Conservation (phyloP, 2,329 filamentous ascomycete species). For the Graphilbum ipis-grandicollis region DNA sequence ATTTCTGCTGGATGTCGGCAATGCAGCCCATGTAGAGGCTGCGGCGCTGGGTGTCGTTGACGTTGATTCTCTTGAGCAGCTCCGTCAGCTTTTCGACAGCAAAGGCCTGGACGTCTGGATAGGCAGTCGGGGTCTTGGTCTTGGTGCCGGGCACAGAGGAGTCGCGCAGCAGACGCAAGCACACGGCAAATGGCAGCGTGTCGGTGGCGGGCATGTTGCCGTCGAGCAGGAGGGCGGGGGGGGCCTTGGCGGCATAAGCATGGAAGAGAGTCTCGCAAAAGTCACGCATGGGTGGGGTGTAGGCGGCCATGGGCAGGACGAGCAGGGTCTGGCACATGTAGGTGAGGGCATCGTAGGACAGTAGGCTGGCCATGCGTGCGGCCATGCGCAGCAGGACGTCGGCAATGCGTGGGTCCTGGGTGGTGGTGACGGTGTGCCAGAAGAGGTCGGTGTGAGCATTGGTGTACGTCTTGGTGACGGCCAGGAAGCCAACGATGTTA, state of each 20-base stretch:
- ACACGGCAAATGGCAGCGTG: slow-evolving; percentile 30
- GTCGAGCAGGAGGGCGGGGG: no score
- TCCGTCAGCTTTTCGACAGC: slow-evolving; percentile 42
- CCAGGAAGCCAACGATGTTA: slow-evolving; percentile 76
- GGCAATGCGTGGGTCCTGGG: slow-evolving; percentile 70
- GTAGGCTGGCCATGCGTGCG: slow-evolving; percentile 26
- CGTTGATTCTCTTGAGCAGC: slow-evolving; percentile 37
- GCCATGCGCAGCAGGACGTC: slow-evolving; percentile 61
- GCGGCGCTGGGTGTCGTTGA: slow-evolving; percentile 35
- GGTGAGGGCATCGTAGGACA: slow-evolving; percentile 31
- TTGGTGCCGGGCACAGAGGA: slow-evolving; percentile 40
- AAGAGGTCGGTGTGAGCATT: slow-evolving; percentile 58
- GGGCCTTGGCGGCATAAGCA: slow-evolving; percentile 23
- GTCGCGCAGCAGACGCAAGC: slow-evolving; percentile 53
- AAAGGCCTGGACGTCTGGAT: slow-evolving; percentile 45
- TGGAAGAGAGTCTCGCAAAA: slow-evolving; percentile 42
- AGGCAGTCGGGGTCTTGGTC: slow-evolving; percentile 35
- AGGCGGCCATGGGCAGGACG: slow-evolving; percentile 42
- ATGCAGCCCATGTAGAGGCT: slow-evolving; percentile 51
- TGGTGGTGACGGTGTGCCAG: slow-evolving; percentile 68
- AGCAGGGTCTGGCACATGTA: slow-evolving; percentile 58
- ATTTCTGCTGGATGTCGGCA: slow-evolving; percentile 46
- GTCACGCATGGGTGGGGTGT: slow-evolving; percentile 42
- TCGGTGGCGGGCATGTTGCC: slow-evolving; percentile 11
- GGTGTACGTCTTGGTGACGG: slow-evolving; percentile 60